Conservation (phyloP, 2,329 filamentous ascomycete genomes). For the Ophiostoma sp. region DNA sequence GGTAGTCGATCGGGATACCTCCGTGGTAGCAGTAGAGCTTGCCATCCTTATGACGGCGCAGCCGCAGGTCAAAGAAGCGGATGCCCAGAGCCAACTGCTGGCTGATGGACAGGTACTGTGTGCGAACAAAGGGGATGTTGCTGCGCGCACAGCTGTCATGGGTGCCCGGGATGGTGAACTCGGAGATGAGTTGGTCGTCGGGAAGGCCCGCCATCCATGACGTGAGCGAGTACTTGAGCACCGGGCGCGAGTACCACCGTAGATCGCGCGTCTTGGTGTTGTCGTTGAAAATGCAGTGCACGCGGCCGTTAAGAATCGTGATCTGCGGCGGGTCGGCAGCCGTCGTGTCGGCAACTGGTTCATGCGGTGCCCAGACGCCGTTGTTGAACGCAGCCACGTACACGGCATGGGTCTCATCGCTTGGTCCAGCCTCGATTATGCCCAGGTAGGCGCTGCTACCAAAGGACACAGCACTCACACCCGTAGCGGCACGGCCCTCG, state of each 20-base stretch:
- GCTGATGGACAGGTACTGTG: slow-evolving; percentile 62
- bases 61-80: slow-evolving; percentile 66
- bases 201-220: slow-evolving; percentile 65
- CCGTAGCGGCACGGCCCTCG: slow-evolving; percentile 37
- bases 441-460: slow-evolving; percentile 37
- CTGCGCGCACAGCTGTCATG: slow-evolving; percentile 61
- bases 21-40: slow-evolving; percentile 70
- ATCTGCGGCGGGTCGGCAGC: slow-evolving; percentile 35
- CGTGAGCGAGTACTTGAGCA: slow-evolving; percentile 42
- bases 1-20: slow-evolving; percentile 68
- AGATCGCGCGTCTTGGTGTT: slow-evolving; percentile 36
- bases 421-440: slow-evolving; percentile 34
- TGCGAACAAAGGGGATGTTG: slow-evolving; percentile 64
- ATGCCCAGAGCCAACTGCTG: slow-evolving; percentile 70
- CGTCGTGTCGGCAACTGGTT: slow-evolving; percentile 29
- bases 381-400: slow-evolving; percentile 30
- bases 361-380: slow-evolving; percentile 32
- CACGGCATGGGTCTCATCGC: slow-evolving; percentile 30
- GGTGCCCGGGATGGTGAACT: slow-evolving; percentile 69
- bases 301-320: slow-evolving; percentile 36
- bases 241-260: slow-evolving; percentile 40
- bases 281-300: slow-evolving; percentile 40
- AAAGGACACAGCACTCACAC: slow-evolving; percentile 40
- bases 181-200: slow-evolving; percentile 59
- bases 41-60: slow-evolving; percentile 40